Percentiles rank a stretch among this genome's conserved stretches.
Conservation (phyloP, 305 asterid species). For the Plantago rigida region DNA sequence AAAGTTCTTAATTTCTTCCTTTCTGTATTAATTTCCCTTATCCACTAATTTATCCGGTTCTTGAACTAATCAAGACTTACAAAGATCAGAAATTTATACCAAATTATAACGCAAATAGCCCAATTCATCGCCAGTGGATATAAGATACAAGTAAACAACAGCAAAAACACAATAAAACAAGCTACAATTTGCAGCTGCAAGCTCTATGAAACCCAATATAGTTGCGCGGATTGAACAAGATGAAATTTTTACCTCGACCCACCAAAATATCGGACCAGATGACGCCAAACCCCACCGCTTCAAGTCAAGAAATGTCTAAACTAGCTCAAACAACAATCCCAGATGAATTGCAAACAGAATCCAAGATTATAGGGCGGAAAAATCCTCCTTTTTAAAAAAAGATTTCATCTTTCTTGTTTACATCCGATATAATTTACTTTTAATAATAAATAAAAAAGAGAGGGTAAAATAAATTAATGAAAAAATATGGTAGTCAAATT, state of each 20-base stretch:
- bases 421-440: no score
- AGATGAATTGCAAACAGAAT: constrained; percentile 10
- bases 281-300: constrained; percentile 27
- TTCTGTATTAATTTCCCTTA: no score
- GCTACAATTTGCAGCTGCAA: constrained; percentile 1
- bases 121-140: no score
- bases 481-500: no score
- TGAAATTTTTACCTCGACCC: constrained; percentile 23
- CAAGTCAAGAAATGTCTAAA: constrained; percentile 18
- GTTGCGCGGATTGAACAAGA: not conserved
- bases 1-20: no score
- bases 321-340: constrained; percentile 12
- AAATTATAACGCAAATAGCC: no score
- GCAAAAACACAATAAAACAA: constrained; percentile 9
- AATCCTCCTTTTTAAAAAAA: not conserved
- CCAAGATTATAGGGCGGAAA: constrained; percentile 12
- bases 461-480: no score
- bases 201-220: constrained; percentile 16
- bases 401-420: constrained; percentile 16
- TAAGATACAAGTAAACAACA: not conserved
- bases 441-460: no score
- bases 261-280: constrained; percentile 14
- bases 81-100: no score
- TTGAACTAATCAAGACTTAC: no score
- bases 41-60: no score